Base-by-base conservation (phyloP, 805 yeast species). In the Starmerella asiatica region DNA sequence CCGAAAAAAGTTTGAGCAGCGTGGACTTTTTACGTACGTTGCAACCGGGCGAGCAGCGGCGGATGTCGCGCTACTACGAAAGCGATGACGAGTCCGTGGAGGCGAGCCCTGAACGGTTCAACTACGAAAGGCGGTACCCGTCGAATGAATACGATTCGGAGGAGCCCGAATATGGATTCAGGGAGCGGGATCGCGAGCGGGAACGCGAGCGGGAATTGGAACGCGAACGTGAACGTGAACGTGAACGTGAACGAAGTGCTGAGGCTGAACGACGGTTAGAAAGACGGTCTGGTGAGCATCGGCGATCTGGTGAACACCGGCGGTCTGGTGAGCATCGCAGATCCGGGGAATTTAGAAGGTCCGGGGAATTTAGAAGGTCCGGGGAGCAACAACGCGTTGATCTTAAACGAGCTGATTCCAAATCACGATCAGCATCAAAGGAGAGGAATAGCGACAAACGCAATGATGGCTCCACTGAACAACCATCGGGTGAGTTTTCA, bases 11-110 rank as follows among this genome's bases (percentile, higher is more conserved):
- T 32, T 55, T 57, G 45, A 56, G 61, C 23, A 57, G 58, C 38
- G 56, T 61, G 31, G 64, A 60, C 46, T 60, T 60, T 36, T 40
- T 60, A 38, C 54, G 59, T 29, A 45, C 58, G 8, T 45, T 60
- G 35, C 53, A 52, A 26, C 34, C 34, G 17, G 34, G 26, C 34
- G 27, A 32, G 26, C 33, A n/a, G 7, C 24, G 27, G n/a, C 18
- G 17, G 31, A 6, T 15, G n/a, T 28, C 31, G 17, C 34, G 34
- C 17, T 32, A 32, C 34, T 32, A 32, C 26, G 34, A 32, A 26
- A 32, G 34, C 26, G 34, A 32, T 26, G 34, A 32, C 27, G 34
- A 32, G 17, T 16, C 21, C 5, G 24, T 21, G 9, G 32, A 30
- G 18, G 34, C 27, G 8, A 32, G 34, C 27, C 34, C 34, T 6